Conservation (phyloP, 163 green algal genomes). For the Chloromonas sp. region DNA sequence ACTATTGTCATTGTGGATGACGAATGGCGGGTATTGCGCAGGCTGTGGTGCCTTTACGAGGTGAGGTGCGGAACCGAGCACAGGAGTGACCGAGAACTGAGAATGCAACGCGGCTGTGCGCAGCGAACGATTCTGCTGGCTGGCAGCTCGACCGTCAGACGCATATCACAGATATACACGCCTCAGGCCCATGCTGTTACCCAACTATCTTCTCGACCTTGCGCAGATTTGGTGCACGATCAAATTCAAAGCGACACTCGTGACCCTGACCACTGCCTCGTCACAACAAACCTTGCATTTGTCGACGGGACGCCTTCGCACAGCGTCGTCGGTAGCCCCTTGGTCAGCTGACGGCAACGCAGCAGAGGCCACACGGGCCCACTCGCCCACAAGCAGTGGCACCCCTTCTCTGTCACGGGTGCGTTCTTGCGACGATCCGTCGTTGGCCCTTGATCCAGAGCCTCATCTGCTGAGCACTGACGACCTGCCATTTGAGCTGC, state of each 20-base stretch:
- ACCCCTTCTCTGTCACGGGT: too few species aligned
- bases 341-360: too few species aligned
- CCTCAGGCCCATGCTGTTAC: too few species aligned
- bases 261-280: background rate
- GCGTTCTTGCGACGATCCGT: too few species aligned
- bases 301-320: too few species aligned
- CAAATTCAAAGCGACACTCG: background rate
- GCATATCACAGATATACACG: background rate
- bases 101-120: background rate
- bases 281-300: background rate
- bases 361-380: too few species aligned
- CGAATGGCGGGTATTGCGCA: background rate
- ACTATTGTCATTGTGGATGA: background rate
- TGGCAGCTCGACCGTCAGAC: background rate
- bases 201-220: background rate
- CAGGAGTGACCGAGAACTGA: background rate
- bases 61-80: background rate
- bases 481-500: background rate
- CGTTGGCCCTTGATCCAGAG: too few species aligned
- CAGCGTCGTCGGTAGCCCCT: too few species aligned
- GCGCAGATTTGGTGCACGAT: conserved; percentile 2
- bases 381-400: too few species aligned
- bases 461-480: too few species aligned
- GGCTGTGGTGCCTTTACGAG: conserved; percentile 2
- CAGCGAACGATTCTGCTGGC: background rate